Conservation (phyloP, 106 monocot genomes). For the Amphibolis antarctica region DNA sequence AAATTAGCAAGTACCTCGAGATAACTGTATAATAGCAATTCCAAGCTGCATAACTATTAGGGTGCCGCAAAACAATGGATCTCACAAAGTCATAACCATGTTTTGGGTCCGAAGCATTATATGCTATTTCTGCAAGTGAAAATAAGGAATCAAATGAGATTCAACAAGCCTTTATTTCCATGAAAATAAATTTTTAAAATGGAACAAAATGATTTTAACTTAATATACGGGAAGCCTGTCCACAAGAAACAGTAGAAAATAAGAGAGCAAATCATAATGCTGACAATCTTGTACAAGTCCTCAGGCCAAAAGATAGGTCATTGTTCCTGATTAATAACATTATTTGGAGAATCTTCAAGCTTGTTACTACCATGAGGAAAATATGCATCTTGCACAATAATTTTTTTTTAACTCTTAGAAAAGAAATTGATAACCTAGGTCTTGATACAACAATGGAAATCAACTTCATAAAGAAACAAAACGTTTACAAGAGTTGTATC, state of each 20-base stretch:
- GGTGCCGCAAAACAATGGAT: constrained; percentile 62
- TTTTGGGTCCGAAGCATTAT: constrained; percentile 60
- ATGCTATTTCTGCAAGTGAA: constrained; percentile 67
- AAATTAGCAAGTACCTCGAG: constrained; percentile 45
- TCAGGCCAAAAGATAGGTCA: no score
- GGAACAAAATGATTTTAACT: not conserved
- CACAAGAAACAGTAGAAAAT: not conserved
- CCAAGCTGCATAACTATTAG: constrained; percentile 73
- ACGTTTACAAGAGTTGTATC: no score
- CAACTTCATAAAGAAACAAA: no score
- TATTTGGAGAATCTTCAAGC: no score
- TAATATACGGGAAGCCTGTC: not conserved
- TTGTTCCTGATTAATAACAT: no score
- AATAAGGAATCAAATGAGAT: not conserved
- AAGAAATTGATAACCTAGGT: no score
- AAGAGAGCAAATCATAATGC: not conserved
- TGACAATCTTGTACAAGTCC: not conserved
- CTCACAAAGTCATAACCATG: constrained; percentile 83
- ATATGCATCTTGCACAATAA: no score
- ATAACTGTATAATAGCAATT: constrained; percentile 87
- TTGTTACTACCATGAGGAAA: no score
- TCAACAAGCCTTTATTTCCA: no score
- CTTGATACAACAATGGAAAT: no score
- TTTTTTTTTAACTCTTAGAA: no score
- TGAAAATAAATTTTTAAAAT: no score